Conservation (phyloP, 805 yeast genomes). For the Blastobotrys parvus region DNA sequence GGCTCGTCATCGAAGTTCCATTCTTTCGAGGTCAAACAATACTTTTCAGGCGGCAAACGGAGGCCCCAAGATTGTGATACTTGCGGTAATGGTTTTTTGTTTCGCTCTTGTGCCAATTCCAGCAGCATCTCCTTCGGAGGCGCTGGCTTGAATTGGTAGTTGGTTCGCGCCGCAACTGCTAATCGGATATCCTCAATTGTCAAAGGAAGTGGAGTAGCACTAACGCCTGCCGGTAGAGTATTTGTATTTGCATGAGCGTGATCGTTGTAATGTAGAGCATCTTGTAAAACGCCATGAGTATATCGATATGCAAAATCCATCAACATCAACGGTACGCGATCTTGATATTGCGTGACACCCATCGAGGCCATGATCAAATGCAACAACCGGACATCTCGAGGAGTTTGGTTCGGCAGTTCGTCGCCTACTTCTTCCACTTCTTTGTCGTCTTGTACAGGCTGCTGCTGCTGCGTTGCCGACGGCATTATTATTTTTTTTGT, state of each 20-base stretch:
- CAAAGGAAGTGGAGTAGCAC: conserved; percentile 37
- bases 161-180: conserved; percentile 91
- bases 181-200: conserved; percentile 85
- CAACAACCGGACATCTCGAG: conserved; percentile 84
- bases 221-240: conserved; percentile 31
- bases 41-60: conserved; percentile 94
- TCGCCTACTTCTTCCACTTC: conserved; percentile 1
- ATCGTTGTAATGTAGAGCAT: conserved; percentile 83
- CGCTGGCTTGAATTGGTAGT: conserved; percentile 90
- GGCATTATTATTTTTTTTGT: neutral
- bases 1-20: conserved; percentile 56
- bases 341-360: conserved; percentile 86
- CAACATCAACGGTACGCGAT: conserved; percentile 88
- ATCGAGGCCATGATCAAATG: conserved; percentile 91
- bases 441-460: neutral
- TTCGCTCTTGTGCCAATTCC: conserved; percentile 88
- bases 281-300: conserved; percentile 78
- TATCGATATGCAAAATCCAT: conserved; percentile 94
- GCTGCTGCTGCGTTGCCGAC: neutral
- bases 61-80: conserved; percentile 88
- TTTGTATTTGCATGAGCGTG: conserved; percentile 38
- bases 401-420: conserved; percentile 31
- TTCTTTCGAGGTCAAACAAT: conserved; percentile 78
- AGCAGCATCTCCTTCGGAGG: conserved; percentile 88
- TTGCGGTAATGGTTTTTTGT: conserved; percentile 82